Base-by-base conservation (phyloP, 208 protist species). In the Phytomonas sp. region DNA sequence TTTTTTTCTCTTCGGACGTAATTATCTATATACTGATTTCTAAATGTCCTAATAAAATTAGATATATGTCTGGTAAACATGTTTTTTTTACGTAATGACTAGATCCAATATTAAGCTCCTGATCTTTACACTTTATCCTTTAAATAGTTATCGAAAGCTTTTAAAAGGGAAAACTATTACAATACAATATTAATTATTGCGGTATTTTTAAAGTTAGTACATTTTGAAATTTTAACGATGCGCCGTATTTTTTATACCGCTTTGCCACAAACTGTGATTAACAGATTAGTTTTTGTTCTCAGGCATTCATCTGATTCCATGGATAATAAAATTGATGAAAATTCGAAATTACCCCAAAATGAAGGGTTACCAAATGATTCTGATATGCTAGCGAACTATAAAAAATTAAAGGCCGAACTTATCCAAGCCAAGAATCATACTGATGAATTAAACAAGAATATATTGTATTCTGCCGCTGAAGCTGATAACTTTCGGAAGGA, bases 401-500 rank as follows among this genome's bases (percentile, higher is more conserved):
- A 81, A 10, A 49, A 60, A 31, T 23, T 81, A 16, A 37, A 66
- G 31, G 60, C 42, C 12, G 49, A 74, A 26, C 42, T 85, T 8
- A 7, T 31, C 2, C 74, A 87, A 30, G 65, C 61, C 12, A 67
- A 79, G 14, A 68, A 69, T 5, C 40, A 61, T 16, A 72, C 87
- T 40, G 77, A 81, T 59, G 37, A 80, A 60, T 60, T 79, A 31
- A 80, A 64, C 12, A 83, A 85, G 34, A 73, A 89, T 30, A 70
- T 70, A 29, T 67, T 88, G 19, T 91, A 90, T 68, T 73, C 63
- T 11, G 82, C 84, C 6, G 88, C 88, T 26, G 76, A 76, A 1
- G 82, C 78, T 29, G 70, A 92, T 11, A 94, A 94, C 30, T 49
- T 75, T n/a, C 76, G 88, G 0, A 88, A 82, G 45, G 70, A 77